Evolutionary conservation across 345 rosid genomes (phyloP).

Genomic region (Moricandia arvensis): DNA sequence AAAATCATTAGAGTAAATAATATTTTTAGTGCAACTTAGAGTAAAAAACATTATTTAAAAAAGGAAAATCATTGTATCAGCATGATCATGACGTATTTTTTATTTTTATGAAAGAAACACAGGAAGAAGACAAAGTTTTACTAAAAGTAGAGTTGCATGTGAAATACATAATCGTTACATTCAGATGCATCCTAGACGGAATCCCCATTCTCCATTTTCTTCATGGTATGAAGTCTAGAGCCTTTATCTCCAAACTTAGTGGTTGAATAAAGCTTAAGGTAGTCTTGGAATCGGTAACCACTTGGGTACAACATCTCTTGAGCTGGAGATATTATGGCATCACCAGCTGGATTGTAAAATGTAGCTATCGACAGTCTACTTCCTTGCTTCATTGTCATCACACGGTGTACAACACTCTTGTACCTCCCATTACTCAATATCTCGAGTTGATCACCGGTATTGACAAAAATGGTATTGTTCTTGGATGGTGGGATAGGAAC

Average conservation of each 20-base stretch:
- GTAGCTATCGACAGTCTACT: conserved; percentile 90
- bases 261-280: conserved; percentile 64
- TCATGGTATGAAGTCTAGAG: conserved; percentile 62
- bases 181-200: conserved; percentile 6
- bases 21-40: too few relatives aligned
- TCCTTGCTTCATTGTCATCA: conserved; percentile 65
- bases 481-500: conserved; percentile 72
- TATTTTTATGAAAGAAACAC: conserved; percentile 22
- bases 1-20: too few relatives aligned
- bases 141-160: not conserved
- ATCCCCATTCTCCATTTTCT: conserved; percentile 45
- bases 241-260: conserved; percentile 73
- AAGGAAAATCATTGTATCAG: not conserved
- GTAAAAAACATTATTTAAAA: too few relatives aligned
- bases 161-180: not conserved
- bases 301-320: conserved; percentile 62
- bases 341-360: conserved; percentile 82
- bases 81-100: conserved; percentile 4
- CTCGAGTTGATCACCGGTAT: conserved; percentile 81
- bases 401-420: conserved; percentile 69
- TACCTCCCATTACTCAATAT: conserved; percentile 81
- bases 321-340: conserved; percentile 75
- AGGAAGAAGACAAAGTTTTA: not conserved
- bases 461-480: conserved; percentile 73
- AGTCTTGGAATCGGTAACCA: conserved; percentile 63